Base-by-base conservation (phyloP, 768 basidiomycete species). In the Naganishia onofrii region DNA sequence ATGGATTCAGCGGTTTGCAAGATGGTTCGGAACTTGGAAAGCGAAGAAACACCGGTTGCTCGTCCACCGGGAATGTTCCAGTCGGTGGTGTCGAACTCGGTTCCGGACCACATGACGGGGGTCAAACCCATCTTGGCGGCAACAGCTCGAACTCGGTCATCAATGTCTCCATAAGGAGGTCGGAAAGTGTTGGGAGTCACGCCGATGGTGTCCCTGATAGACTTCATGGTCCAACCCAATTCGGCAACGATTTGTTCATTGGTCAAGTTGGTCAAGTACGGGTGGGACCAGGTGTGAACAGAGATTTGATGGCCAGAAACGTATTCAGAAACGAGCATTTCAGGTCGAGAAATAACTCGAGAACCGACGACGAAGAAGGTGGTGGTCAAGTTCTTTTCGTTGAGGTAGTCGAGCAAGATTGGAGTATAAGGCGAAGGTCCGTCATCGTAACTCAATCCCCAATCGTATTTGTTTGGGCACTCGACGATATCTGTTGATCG, bases 341-440 rank as follows among this genome's bases (percentile, higher is more conserved):
- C 79, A 0, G 91, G 91, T 79, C 87, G 86, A 0, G 87, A 87
- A 72, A 92, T 85, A 55, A 90, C 88, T 64, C 92, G 88, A 23
- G 91, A 92, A 56, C 92, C 91, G 71, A 93, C 90, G 71, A 88
- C 85, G 80, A 93, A 95, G 84, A 94, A 92, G 0, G 93, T 95
- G 2, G 90, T 85, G 77, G 86, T 88, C 78, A 94, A 83, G 63
- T 87, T 82, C 60, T 84, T 76, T 52, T 85, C 78, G 70, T 88
- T 84, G 38, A 93, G 84, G 81, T 90, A 93, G 66, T 84, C 77
- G 71, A 94, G 83, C 10, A 95, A 84, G 53, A 88, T 83, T 15
- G 90, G 85, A 0, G 91, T 93, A 81, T 90, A 88, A 52, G 83
- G 87, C 13, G 88, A 87, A 3, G 93, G 93, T 48, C 92, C 91